Conservation (phyloP, 805 yeast genomes). For the Saturnispora saitoi region DNA sequence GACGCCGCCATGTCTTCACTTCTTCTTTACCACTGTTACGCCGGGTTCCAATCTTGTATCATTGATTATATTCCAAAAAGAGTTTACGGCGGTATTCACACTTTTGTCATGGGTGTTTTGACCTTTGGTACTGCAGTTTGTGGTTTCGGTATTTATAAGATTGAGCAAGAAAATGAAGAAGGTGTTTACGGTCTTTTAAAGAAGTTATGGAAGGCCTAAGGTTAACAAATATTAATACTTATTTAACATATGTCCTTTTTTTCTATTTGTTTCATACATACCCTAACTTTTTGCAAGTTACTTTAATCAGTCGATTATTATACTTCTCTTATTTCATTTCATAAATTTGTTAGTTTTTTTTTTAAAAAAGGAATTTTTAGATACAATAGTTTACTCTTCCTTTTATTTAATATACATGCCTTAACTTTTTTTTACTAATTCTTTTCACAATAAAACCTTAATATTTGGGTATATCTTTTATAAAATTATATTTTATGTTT, state of each 20-base stretch:
- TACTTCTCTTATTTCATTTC: not conserved
- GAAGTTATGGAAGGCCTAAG: slow-evolving; percentile 28
- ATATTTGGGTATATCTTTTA: not conserved
- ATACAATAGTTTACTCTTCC: too few species aligned
- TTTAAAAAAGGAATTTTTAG: too few species aligned
- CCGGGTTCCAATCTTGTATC: slow-evolving; percentile 71
- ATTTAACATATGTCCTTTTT: not conserved
- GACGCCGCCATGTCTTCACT: slow-evolving; percentile 52
- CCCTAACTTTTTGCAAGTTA: not conserved
- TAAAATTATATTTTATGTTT: not conserved
- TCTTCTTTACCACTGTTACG: slow-evolving; percentile 54
- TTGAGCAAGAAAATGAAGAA: slow-evolving; percentile 57
- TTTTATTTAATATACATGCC: too few species aligned
- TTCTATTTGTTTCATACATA: slow-evolving; percentile 1
- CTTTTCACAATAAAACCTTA: too few species aligned
- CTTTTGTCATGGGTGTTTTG: slow-evolving; percentile 49
- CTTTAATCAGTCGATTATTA: too few species aligned
- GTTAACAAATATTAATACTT: not conserved
- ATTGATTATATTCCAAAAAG: slow-evolving; percentile 70
- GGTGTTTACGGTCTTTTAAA: slow-evolving; percentile 45
- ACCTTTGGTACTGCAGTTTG: slow-evolving; percentile 56
- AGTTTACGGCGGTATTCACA: slow-evolving; percentile 61
- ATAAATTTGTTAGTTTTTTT: too few species aligned
- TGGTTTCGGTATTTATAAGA: slow-evolving; percentile 60
- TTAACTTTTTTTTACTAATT: too few species aligned